Base-by-base conservation (phyloP, 768 basidiomycete species). In the Lactarius hatsudake region DNA sequence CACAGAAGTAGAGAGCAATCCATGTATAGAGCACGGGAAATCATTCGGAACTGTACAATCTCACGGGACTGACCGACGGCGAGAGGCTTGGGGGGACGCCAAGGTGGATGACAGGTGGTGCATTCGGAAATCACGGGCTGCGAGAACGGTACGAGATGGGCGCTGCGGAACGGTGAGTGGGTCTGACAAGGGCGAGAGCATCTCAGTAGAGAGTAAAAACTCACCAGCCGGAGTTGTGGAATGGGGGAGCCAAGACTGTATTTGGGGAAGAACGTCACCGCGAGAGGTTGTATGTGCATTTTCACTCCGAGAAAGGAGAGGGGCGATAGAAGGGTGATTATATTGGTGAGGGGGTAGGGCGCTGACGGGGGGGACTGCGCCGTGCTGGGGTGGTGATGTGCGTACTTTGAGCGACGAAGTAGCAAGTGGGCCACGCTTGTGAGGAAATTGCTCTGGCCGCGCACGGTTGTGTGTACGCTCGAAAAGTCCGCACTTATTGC, bases 391-490 rank as follows among this genome's bases (percentile, higher is more conserved):
- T 40, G 69, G 71, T 53, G 71, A 66, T 40, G 72, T 74, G 68
- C 79, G 81, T 71, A 72, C 71, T 84, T 81, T 48, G 81, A 80
- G 69, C 81, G 80, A 61, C 26, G 82, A 79, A 3, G 83, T 74
- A 12, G 88, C 84, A 40, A 90, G 78, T 0, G 89, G 88, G 0
- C 89, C 89, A 45, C 90, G 83, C 71, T 89, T 89, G 78, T 90
- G 90, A 5, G 90, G 90, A 75, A 91, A 91, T 71, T 90, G 90
- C 69, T 91, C 89, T 0, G 90, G 90, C 51, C 91, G 80, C 12
- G 90, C 87, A 18, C 88, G 84, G 17, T 88, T 89, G 75, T 92
- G 90, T 0, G 90, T 92, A 53, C 90, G 84, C 75, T 92, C 90
- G 69, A 91, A 92, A 5, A 92, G 77, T 18, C 90, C 90, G 71